Conservation (phyloP, 31 red algal genomes). For the Endocladia muricata region DNA sequence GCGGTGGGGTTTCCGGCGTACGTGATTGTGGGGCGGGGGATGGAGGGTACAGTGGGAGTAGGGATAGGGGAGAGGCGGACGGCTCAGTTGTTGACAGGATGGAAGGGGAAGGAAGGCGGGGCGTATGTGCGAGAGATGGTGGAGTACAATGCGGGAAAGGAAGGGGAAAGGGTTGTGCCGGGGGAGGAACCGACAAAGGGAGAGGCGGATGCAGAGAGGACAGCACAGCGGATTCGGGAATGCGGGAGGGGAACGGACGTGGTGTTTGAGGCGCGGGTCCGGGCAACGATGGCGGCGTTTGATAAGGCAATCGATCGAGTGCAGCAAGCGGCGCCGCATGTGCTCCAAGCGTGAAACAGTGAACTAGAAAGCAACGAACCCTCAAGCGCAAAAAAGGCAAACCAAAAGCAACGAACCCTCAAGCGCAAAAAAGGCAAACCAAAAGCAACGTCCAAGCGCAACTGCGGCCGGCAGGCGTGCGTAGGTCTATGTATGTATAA, state of each 20-base stretch:
- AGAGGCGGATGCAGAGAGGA: not conserved
- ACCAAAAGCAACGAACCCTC: no score
- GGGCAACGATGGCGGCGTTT: constrained; percentile 20
- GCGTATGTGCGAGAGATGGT: constrained; percentile 8
- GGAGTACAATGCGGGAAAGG: not conserved
- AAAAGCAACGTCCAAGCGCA: no score
- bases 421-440: no score
- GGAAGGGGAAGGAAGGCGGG: not conserved
- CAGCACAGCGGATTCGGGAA: not conserved
- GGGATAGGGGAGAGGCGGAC: not conserved
- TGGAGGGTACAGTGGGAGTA: constrained; percentile 43
- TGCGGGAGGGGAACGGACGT: constrained; percentile 27
- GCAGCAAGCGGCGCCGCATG: not conserved
- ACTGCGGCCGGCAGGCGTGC: no score
- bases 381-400: no score
- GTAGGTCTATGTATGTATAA: no score
- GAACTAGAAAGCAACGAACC: no score
- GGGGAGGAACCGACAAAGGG: not conserved
- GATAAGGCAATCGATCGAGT: constrained; percentile 36
- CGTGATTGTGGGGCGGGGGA: constrained; percentile 44
- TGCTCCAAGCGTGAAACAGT: not conserved
- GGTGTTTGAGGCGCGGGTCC: constrained; percentile 44
- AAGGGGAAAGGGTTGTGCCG: not conserved
- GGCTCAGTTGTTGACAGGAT: constrained; percentile 26
- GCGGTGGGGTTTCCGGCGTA: constrained; percentile 41